Evolutionary conservation across 225 moss, liverwort and hornwort species (phyloP), one percentile per base, ranked within the genome.

Genomic region (Rhytidiadelphus loreus): DNA sequence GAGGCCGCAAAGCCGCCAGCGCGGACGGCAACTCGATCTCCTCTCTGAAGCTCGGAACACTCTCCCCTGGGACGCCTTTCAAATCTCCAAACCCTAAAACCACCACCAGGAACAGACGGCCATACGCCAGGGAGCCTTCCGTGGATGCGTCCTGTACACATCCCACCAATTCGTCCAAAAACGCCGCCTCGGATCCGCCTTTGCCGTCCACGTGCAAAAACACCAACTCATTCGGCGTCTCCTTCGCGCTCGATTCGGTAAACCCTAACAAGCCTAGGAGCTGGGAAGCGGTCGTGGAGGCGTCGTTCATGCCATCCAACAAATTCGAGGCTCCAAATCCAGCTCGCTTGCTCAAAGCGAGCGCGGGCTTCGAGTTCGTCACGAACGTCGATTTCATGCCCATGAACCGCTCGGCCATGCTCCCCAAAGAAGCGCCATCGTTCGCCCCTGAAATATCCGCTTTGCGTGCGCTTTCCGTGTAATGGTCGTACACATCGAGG

Each of bases 1-100:
- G 91, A 37, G 99, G 99, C 87, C 95, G 90, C 86, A 99, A 75
- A 80, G 91, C 69, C 25, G 92, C 90, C 81, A 99, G 92, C 44
- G 86, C 87, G 52, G 94, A 46, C 24, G 93, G 87, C 76, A 98
- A 89, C 43, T 63, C 60, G 26, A 76, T 77, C 78, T 84, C 91
- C 9, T 87, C 86, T 41, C 90, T 87, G 15, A 91, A 63, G 23
- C 92, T 94, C 56, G 95, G 94, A 83, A 80, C 86, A 39, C 76
- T 57, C 62, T 60, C 46, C 8, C 70, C 89, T 17, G 32, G 52
- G 5, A 53, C 50, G 12, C 41, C 59, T 50, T 80, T 84, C 55
- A 83, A 56, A 78, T 93, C 88, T 28, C 99, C 97, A 82, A 93
- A 99, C 76, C 99, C 99, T 85, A 99, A 90, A 33, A 99, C 95